Percentiles rank a stretch among this genome's conserved stretches.
Evolutionary conservation across 1,284 basidiomycete genomes (phyloP).

Genomic region (Somion occarium): DNA sequence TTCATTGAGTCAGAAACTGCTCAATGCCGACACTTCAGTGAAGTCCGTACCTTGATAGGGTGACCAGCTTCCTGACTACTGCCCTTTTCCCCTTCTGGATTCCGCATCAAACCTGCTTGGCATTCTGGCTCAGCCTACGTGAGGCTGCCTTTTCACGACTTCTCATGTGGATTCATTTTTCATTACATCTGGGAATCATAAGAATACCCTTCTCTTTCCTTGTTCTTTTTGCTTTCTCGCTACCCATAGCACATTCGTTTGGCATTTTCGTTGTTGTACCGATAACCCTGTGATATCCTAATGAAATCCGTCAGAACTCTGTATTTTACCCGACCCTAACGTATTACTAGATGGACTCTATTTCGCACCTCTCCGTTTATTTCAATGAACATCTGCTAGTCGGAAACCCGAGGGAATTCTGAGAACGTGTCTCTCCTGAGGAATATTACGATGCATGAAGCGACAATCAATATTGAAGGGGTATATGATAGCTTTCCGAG

Average conservation of each 20-base stretch:
- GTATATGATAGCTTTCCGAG: neutral
- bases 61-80: neutral
- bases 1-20: neutral
- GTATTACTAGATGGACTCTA: conserved; percentile 5
- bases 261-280: neutral
- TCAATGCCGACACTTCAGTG: neutral
- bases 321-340: neutral
- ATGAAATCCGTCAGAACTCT: neutral
- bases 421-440: neutral
- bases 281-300: neutral
- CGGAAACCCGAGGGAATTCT: neutral
- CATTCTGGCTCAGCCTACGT: no score
- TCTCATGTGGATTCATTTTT: no score
- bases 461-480: neutral
- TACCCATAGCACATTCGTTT: neutral
- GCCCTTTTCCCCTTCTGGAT: neutral
- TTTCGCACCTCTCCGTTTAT: neutral
- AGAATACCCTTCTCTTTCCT: neutral
- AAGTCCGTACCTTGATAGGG: neutral
- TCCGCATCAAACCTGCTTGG: no score
- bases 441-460: neutral
- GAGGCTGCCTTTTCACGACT: no score
- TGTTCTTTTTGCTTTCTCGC: neutral
- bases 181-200: no score
- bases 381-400: neutral